A percentile compares a stretch with the other conserved stretches of the same genome.
Conservation (phyloP, 345 rosid species). For the Brassica juncea region DNA sequence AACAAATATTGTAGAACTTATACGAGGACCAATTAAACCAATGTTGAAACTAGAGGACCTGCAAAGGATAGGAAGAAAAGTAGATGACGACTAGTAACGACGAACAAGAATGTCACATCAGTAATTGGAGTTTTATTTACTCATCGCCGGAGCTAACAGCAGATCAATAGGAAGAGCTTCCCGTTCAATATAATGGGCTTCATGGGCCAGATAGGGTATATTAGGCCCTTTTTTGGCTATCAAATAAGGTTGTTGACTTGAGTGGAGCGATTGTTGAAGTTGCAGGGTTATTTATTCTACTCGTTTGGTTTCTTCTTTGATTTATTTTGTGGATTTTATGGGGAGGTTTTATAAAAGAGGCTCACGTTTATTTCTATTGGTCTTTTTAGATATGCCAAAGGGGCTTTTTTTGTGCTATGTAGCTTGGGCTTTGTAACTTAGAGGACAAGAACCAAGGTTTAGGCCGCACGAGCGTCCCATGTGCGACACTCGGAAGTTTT, state of each 20-base stretch:
- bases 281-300: not conserved
- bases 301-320: not conserved
- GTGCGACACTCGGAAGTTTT: not conserved
- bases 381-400: not conserved
- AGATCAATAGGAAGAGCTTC: not conserved
- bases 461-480: conserved; percentile 3
- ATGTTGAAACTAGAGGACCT: conserved; percentile 25
- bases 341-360: not conserved
- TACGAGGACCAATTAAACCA: conserved; percentile 8
- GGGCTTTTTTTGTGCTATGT: not conserved
- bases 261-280: not conserved
- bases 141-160: conserved; percentile 12
- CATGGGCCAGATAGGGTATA: not conserved
- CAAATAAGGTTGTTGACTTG: not conserved
- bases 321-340: not conserved
- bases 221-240: not conserved
- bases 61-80: not conserved
- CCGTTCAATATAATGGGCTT: not conserved
- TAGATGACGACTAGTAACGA: conserved; percentile 8
- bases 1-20: not conserved
- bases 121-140: not conserved
- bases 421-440: not conserved
- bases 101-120: not conserved
- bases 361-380: not conserved
- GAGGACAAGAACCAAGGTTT: not conserved